A percentile compares a stretch with the other conserved stretches of the same genome.
These are phyloP conservation scores for Mycena epipterygia DNA, from an alignment of 768 basidiomycete species.

Conservation along the genomic window DNA sequence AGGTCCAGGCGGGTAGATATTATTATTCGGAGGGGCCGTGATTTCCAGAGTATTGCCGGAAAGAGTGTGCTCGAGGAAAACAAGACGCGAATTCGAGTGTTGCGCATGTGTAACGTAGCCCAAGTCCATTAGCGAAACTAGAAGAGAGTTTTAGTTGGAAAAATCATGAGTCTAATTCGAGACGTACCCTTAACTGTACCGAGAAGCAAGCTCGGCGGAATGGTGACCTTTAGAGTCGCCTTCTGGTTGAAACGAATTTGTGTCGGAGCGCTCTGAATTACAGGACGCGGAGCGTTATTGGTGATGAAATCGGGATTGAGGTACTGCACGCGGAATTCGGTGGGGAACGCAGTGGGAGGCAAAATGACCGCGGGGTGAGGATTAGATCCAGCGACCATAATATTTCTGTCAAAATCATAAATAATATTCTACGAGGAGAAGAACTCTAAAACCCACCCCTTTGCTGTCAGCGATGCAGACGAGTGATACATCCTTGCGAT, in stretches of 20 bases:
- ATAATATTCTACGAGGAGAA: not conserved
- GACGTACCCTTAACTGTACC: slow-evolving; percentile 35
- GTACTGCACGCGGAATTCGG: slow-evolving; percentile 48
- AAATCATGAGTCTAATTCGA: not conserved
- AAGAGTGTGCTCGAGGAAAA: slow-evolving; percentile 50
- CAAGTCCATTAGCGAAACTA: slow-evolving; percentile 52
- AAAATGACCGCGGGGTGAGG: slow-evolving; percentile 61
- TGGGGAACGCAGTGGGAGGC: slow-evolving; percentile 31
- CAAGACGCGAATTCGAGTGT: slow-evolving; percentile 51
- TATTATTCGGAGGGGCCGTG: slow-evolving; percentile 52
- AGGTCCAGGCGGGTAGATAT: slow-evolving; percentile 51
- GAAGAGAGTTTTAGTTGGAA: not conserved
- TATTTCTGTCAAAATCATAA: slow-evolving; percentile 45
- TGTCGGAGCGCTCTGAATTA: slow-evolving; percentile 41
- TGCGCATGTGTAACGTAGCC: slow-evolving; percentile 53
- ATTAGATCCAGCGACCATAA: slow-evolving; percentile 73
- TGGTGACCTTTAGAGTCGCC: slow-evolving; percentile 49
- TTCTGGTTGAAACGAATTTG: slow-evolving; percentile 48
- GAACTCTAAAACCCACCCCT: slow-evolving; percentile 42
- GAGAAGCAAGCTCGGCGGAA: slow-evolving; percentile 42
- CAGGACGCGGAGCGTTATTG: slow-evolving; percentile 34
- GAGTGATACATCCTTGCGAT: slow-evolving; percentile 73
- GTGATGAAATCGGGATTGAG: slow-evolving; percentile 51
- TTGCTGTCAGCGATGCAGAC: slow-evolving; percentile 66
- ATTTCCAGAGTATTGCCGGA: slow-evolving; percentile 47